phyloP scores from a whole-genome alignment of 257 asterid species.

The Jacaranda copaia region DNA sequence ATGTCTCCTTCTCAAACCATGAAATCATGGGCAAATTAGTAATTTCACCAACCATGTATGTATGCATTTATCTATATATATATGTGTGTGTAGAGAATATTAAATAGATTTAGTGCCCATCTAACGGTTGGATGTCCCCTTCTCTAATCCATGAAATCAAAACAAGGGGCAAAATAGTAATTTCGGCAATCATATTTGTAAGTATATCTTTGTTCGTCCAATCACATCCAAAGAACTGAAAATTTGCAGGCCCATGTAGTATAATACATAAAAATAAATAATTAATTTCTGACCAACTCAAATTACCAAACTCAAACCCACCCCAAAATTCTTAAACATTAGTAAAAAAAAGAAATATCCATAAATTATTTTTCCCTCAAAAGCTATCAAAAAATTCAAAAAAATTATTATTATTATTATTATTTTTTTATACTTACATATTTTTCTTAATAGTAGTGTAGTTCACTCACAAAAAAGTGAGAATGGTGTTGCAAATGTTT shows the following conservation, averaged over 20 bases:
- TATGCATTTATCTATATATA: no score
- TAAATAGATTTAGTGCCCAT: no score
- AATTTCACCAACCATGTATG: no score
- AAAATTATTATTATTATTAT: not conserved
- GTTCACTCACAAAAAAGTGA: constrained; percentile 39
- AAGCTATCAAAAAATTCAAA: constrained; percentile 25
- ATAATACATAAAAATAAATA: not conserved
- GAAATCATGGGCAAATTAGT: no score
- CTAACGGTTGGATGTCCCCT: not conserved
- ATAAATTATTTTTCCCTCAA: not conserved
- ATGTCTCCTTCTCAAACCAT: no score
- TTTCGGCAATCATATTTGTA: not conserved
- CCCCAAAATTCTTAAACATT: not conserved
- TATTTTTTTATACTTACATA: not conserved
- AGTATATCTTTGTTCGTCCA: not conserved
- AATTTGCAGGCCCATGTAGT: constrained; percentile 23
- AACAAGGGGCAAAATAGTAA: not conserved
- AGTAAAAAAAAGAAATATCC: not conserved
- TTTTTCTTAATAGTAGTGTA: constrained; percentile 32
- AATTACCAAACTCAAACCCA: constrained; percentile 16
- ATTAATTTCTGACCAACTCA: constrained; percentile 25
- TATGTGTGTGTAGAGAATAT: no score
- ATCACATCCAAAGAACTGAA: constrained; percentile 30
- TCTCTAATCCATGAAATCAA: not conserved
- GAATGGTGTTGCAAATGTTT: constrained; percentile 39